These are phyloP conservation scores for Silene latifolia DNA, from an alignment of 148 eudicot genomes.

Conservation along the genomic window DNA sequence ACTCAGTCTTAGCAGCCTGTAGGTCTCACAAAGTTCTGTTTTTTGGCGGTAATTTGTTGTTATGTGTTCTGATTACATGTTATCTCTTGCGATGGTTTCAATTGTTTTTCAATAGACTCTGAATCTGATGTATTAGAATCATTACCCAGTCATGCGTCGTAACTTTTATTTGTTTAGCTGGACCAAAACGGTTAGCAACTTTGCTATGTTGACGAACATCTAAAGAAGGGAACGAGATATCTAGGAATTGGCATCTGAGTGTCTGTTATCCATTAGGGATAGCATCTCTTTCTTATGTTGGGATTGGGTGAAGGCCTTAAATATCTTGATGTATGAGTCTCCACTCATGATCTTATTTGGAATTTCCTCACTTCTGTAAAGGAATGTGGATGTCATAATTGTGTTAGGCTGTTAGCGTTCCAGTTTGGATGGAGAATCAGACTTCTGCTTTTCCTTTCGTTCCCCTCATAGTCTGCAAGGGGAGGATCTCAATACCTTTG, in stretches of 20 bases:
- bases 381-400: not conserved
- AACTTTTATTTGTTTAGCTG: not conserved
- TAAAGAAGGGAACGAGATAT: not conserved
- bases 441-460: not conserved
- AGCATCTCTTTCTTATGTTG: not conserved
- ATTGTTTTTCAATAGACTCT: not conserved
- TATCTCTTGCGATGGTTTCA: not conserved
- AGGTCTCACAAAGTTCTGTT: not conserved
- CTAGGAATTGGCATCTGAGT: not conserved
- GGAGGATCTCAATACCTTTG: not conserved
- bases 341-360: not conserved
- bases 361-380: not conserved
- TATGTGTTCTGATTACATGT: not conserved
- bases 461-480: not conserved
- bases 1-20: not conserved
- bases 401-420: not conserved
- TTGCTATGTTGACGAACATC: not conserved
- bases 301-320: not conserved
- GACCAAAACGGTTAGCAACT: not conserved
- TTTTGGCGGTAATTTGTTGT: not conserved
- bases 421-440: not conserved
- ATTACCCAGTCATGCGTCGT: not conserved
- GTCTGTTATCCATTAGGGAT: not conserved
- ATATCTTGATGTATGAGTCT: not conserved
- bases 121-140: not conserved